Evolutionary conservation across 225 moss, liverwort and hornwort species (phyloP), one percentile per base, ranked within the genome.

Genomic region (Antitrichia curtipendula): DNA sequence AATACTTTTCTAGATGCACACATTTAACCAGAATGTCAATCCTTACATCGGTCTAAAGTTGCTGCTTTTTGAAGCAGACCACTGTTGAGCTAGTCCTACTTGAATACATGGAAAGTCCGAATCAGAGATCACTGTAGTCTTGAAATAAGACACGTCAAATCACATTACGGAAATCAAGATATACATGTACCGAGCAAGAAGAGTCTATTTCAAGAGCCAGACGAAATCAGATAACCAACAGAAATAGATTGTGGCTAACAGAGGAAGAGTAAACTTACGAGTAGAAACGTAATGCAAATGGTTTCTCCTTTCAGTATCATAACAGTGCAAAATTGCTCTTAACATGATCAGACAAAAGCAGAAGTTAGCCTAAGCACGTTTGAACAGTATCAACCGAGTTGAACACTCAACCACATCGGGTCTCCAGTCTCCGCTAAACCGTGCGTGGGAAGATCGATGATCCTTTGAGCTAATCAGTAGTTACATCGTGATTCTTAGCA

Each of bases 41-140:
- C 82, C 91, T 93, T 90, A 89, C 92, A 77, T 88, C 88, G 25
- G 91, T 85, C 40, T 91, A 91, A 83, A 95, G 92, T 56, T 90
- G 86, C 82, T 91, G 92, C 90, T 93, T 91, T 87, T 95, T 93
- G 79, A 97, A 97, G 73, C 92, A 95, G 62, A 94, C 86, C 93
- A 91, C 79, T 96, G 81, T 86, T 94, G 80, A 93, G 94, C 86
- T 90, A 89, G 84, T 91, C 93, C 92, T 50, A 92, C 92, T 91
- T 92, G 92, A 57, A 88, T 81, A 29, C 89, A 76, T 82, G 85
- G 34, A 83, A 75, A 43, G 45, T 64, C 86, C 54, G 41, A 85
- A 61, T 88, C 61, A 70, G 38, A 62, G 70, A 52, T 38, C 56
- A 66, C 56, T 86, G 65, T 78, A 40, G 41, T 53, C 78, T 50